Evolutionary conservation across 352 stramenopile species (phyloP).

Genomic region (Phytophthora aleatoria): DNA sequence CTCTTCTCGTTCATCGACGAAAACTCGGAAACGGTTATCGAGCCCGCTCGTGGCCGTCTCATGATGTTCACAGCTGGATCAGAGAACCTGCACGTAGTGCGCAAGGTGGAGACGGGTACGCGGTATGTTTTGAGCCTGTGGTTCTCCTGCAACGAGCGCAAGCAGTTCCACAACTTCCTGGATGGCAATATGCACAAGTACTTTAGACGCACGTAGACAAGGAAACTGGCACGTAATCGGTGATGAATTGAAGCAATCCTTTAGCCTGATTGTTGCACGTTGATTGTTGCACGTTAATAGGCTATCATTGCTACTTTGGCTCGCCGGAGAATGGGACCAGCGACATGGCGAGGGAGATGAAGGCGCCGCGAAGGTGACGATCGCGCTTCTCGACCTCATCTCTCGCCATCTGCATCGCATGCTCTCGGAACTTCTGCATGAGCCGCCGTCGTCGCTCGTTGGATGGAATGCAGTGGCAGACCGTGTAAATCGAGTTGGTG

Average conservation of each 20-base stretch:
- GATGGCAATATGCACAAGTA: slow-evolving; percentile 85
- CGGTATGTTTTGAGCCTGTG: slow-evolving; percentile 92
- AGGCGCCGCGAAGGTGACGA: slow-evolving; percentile 52
- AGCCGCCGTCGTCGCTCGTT: slow-evolving; percentile 47
- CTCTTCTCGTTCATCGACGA: slow-evolving; percentile 91
- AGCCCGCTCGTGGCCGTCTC: slow-evolving; percentile 76
- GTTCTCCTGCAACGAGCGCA: slow-evolving; percentile 91
- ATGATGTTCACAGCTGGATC: slow-evolving; percentile 91
- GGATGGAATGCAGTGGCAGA: slow-evolving; percentile 68
- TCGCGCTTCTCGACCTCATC: slow-evolving; percentile 49
- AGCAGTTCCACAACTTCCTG: slow-evolving; percentile 90
- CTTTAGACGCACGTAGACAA: slow-evolving; percentile 58
- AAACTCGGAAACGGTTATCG: slow-evolving; percentile 66
- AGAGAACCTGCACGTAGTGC: slow-evolving; percentile 90
- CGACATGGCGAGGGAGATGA: slow-evolving; percentile 52
- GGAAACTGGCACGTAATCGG: background rate
- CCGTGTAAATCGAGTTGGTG: slow-evolving; percentile 60
- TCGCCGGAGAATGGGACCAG: slow-evolving; percentile 21
- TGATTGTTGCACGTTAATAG: background rate
- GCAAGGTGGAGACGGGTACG: slow-evolving; percentile 72
- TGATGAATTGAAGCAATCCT: slow-evolving; percentile 11
- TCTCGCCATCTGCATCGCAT: slow-evolving; percentile 43
- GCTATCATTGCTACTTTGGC: slow-evolving; percentile 5
- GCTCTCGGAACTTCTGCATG: slow-evolving; percentile 62
- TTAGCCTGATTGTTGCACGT: background rate